phyloP scores from a whole-genome alignment of 805 yeast genomes.

The Monosporozyma yasuniensis region DNA sequence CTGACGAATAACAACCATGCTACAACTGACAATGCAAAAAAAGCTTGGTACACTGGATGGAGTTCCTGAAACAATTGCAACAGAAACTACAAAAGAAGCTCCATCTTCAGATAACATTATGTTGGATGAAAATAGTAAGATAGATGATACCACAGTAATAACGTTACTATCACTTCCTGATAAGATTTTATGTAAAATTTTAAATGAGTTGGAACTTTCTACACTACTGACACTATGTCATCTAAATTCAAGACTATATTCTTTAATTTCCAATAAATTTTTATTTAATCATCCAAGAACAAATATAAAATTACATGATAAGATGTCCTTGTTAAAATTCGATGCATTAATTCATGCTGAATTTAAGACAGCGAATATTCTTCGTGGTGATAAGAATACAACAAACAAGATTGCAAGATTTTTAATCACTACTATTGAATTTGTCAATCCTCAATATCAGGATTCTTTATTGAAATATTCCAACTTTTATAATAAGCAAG shows the following conservation, averaged over 20 bases:
- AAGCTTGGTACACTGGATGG: neutral
- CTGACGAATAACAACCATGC: neutral
- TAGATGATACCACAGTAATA: neutral
- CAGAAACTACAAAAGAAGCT: neutral
- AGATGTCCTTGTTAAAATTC: constrained; percentile 23
- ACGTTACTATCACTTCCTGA: constrained; percentile 18
- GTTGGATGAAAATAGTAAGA: constrained; percentile 4
- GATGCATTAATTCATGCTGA: constrained; percentile 27
- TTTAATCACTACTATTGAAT: constrained; percentile 22
- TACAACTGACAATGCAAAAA: neutral
- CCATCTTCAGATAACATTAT: neutral
- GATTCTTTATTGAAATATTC: constrained; percentile 29
- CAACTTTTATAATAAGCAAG: constrained; percentile 17
- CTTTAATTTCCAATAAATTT: constrained; percentile 18
- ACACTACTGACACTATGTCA: constrained; percentile 18
- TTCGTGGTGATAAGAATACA: neutral
- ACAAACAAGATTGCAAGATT: constrained; percentile 20
- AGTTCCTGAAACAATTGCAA: no score
- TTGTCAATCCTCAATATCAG: constrained; percentile 26
- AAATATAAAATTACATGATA: constrained; percentile 18
- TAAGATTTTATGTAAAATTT: constrained; percentile 18
- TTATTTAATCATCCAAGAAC: constrained; percentile 14
- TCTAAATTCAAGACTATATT: constrained; percentile 20
- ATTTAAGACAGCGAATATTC: constrained; percentile 16
- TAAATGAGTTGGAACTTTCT: constrained; percentile 17